Conservation (phyloP, 352 stramenopile species). For the Plasmopara muralis region DNA sequence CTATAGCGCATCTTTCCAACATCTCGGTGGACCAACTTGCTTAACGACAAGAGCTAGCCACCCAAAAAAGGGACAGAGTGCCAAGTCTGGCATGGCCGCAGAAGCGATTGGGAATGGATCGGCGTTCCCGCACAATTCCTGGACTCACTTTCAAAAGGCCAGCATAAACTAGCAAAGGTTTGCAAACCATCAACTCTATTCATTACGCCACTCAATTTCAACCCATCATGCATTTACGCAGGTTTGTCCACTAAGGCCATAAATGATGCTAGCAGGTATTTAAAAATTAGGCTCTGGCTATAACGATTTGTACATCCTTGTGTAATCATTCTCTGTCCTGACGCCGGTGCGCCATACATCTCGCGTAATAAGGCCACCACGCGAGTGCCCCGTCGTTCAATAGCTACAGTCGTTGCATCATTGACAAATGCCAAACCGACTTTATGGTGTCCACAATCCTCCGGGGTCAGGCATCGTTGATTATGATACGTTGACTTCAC, state of each 20-base stretch:
- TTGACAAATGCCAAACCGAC: constrained; percentile 20
- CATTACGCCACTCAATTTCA: constrained; percentile 5
- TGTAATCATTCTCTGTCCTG: constrained; percentile 2
- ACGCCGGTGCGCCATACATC: constrained; percentile 19
- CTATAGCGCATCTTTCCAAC: constrained; percentile 8
- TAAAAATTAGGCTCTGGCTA: constrained; percentile 2
- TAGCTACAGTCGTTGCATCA: constrained; percentile 9
- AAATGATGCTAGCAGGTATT: constrained; percentile 13
- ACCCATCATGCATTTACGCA: constrained; percentile 13
- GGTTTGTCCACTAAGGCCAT: constrained; percentile 16
- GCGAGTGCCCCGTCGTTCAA: constrained; percentile 9
- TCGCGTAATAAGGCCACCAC: constrained; percentile 7
- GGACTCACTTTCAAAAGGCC: constrained; percentile 11
- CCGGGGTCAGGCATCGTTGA: constrained; percentile 12
- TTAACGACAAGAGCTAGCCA: constrained; percentile 2
- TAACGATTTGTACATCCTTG: constrained; percentile 5
- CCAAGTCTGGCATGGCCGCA: constrained; percentile 22
- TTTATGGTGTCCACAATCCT: constrained; percentile 27
- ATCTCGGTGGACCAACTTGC: constrained; percentile 16
- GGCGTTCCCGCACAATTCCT: constrained; percentile 9
- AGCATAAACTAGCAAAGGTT: constrained; percentile 7
- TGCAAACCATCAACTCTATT: background rate
- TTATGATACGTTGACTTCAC: constrained; percentile 14
- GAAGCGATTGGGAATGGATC: constrained; percentile 1
- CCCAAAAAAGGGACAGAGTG: no score